These are phyloP conservation scores for Boletus hoseneyae DNA, from an alignment of 1,284 basidiomycete species.

Conservation along the genomic window DNA sequence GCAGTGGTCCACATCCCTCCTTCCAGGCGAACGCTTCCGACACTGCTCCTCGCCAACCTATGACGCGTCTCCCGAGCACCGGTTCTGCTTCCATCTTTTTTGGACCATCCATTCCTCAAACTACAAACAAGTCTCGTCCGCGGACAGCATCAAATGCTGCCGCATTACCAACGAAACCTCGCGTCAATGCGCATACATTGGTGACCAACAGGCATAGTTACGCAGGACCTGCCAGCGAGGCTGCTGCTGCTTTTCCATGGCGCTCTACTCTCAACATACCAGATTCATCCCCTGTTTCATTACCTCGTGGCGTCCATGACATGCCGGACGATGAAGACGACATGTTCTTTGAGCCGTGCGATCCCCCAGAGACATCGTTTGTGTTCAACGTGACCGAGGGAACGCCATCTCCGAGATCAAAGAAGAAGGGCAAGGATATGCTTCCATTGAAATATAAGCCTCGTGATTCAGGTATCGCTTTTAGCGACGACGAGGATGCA, in stretches of 20 bases:
- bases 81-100: conserved; percentile 70
- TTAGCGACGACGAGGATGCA: conserved; percentile 58
- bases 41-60: conserved; percentile 28
- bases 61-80: conserved; percentile 42
- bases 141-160: conserved; percentile 25
- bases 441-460: conserved; percentile 66
- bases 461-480: conserved; percentile 61
- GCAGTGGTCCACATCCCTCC: conserved; percentile 25
- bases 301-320: conserved; percentile 25
- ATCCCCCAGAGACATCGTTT: conserved; percentile 48
- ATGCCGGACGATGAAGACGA: conserved; percentile 50
- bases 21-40: conserved; percentile 17
- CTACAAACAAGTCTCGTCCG: conserved; percentile 18
- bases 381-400: conserved; percentile 50
- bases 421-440: conserved; percentile 38
- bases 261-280: conserved; percentile 41
- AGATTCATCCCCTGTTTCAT: conserved; percentile 44
- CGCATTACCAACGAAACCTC: conserved; percentile 6
- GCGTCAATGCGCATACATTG: conserved; percentile 28
- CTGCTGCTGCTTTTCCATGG: conserved; percentile 39
- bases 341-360: conserved; percentile 50
- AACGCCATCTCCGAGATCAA: conserved; percentile 56
- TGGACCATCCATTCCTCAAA: conserved; percentile 55
- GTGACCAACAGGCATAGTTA: conserved; percentile 59
- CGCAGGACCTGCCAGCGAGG: conserved; percentile 34